Percentiles rank a stretch among this genome's conserved stretches.
phyloP scores from a whole-genome alignment of 345 rosid species.

The Citrus australasica region DNA sequence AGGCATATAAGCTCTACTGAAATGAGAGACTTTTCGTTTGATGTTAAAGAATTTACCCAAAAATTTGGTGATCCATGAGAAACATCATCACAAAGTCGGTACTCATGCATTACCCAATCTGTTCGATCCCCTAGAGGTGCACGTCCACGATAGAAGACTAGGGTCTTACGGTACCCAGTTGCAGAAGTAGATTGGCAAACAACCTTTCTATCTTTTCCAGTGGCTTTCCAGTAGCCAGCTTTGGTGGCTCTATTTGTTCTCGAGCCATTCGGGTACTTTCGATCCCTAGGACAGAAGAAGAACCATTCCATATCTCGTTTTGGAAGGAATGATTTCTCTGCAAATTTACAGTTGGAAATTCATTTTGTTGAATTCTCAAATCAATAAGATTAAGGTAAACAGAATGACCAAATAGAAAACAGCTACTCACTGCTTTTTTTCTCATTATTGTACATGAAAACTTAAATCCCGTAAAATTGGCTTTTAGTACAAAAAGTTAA shows the following conservation, averaged over 20 bases:
- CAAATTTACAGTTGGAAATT: slow-evolving; percentile 15
- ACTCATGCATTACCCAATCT: slow-evolving; percentile 86
- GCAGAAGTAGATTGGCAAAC: slow-evolving; percentile 44
- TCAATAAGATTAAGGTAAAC: neutral
- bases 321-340: slow-evolving; percentile 83
- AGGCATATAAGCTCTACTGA: neutral
- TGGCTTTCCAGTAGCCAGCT: slow-evolving; percentile 95
- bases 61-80: slow-evolving; percentile 46
- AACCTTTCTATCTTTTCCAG: slow-evolving; percentile 79
- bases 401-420: neutral
- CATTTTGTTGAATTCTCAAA: neutral
- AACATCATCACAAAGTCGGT: slow-evolving; percentile 61
- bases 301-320: slow-evolving; percentile 86
- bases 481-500: slow-evolving; percentile 14
- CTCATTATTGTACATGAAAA: neutral
- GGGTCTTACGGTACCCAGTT: slow-evolving; percentile 67
- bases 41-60: slow-evolving; percentile 33
- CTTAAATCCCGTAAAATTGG: neutral
- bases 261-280: slow-evolving; percentile 80
- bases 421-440: neutral
- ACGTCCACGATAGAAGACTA: slow-evolving; percentile 75
- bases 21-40: neutral
- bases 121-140: slow-evolving; percentile 81
- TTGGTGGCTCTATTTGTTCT: slow-evolving; percentile 84
- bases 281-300: slow-evolving; percentile 84